Evolutionary conservation across 140 eudicot species (phyloP).

Genomic region (Ambrosia hybrid): DNA sequence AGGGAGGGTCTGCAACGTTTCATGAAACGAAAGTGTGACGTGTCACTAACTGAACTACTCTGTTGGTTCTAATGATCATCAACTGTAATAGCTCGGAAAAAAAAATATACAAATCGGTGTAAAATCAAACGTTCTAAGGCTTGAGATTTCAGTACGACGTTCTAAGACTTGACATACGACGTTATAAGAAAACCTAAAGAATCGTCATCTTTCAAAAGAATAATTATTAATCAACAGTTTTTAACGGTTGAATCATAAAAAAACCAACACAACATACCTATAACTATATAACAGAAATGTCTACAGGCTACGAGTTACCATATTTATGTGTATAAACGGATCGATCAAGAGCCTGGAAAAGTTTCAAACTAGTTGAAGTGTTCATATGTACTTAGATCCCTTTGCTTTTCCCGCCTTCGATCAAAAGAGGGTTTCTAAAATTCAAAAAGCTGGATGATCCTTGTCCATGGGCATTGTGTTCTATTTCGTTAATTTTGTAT

Average conservation of each 20-base stretch:
- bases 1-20: no score
- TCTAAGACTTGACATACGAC: no score
- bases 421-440: conserved; percentile 27
- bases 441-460: conserved; percentile 40
- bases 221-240: background rate
- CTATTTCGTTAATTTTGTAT: conserved; percentile 44
- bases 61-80: no score
- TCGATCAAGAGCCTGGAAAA: background rate
- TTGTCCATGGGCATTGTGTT: conserved; percentile 43
- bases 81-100: no score
- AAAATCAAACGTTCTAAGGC: background rate
- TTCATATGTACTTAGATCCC: conserved; percentile 11
- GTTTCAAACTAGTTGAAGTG: background rate
- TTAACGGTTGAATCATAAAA: background rate
- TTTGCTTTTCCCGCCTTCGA: conserved; percentile 25
- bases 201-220: background rate
- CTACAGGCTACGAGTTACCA: background rate
- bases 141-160: no score
- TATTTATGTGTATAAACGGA: background rate
- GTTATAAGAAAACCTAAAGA: no score
- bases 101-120: no score
- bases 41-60: no score
- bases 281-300: background rate
- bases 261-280: background rate
- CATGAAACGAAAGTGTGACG: no score